Evolutionary conservation across 345 rosid genomes (phyloP).

Genomic region (Pelargonium nanum): DNA sequence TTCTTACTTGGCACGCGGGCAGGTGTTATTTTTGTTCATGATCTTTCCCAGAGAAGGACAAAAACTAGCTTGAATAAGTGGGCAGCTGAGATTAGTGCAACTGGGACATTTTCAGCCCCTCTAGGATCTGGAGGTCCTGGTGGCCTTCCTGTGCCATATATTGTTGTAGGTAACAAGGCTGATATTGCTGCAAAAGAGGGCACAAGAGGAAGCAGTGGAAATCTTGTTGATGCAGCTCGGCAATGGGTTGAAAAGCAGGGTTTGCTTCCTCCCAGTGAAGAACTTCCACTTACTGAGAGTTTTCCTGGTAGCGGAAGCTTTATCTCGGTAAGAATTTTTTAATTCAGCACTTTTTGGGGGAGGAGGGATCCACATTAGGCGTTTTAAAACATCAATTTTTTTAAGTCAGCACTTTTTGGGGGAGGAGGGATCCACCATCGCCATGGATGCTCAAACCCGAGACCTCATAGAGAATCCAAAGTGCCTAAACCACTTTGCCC

Average conservation of each 20-base stretch:
- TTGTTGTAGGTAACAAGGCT: constrained; percentile 92
- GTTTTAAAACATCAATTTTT: background rate
- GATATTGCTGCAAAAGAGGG: constrained; percentile 91
- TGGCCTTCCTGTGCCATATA: constrained; percentile 94
- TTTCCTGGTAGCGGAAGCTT: constrained; percentile 86
- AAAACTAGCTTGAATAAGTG: constrained; percentile 90
- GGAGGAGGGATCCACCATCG: no score
- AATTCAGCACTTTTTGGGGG: constrained; percentile 2
- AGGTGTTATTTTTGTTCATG: constrained; percentile 98
- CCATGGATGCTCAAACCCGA: no score
- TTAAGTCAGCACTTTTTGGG: no score
- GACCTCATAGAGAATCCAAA: no score
- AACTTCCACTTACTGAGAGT: constrained; percentile 89
- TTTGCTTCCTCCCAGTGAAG: constrained; percentile 79
- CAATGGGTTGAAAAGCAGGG: constrained; percentile 99
- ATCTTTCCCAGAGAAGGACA: constrained; percentile 94
- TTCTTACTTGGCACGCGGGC: constrained; percentile 7
- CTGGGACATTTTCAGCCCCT: constrained; percentile 93
- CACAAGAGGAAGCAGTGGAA: constrained; percentile 90
- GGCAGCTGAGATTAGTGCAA: constrained; percentile 82
- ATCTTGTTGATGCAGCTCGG: constrained; percentile 96
- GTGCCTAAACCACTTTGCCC: no score
- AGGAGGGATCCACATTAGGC: background rate
- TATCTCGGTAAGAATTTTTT: constrained; percentile 48
- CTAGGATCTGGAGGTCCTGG: constrained; percentile 88